These are phyloP conservation scores for Candida vaughaniae DNA, from an alignment of 805 yeast species.

Conservation along the genomic window DNA sequence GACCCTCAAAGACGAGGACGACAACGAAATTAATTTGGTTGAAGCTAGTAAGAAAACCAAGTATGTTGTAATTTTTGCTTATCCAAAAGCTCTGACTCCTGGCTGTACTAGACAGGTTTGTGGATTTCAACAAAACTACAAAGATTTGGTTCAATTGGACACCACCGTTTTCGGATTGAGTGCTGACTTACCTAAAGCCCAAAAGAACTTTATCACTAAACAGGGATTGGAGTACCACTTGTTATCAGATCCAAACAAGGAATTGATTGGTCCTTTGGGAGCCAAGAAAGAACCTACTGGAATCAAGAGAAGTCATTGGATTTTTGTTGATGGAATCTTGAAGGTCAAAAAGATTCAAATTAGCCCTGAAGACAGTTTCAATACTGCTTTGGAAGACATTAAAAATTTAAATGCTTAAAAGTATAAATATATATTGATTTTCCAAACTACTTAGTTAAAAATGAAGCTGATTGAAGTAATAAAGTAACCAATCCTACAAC, in stretches of 20 bases:
- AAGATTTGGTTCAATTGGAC: conserved; percentile 46
- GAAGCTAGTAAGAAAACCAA: conserved; percentile 31
- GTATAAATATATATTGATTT: neutral
- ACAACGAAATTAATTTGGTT: conserved; percentile 42
- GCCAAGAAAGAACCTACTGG: conserved; percentile 81
- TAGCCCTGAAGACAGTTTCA: conserved; percentile 53
- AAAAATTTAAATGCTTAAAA: conserved; percentile 21
- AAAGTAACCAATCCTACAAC: conserved; percentile 36
- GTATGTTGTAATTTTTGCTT: conserved; percentile 53
- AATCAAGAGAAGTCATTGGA: conserved; percentile 87
- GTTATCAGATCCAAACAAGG: conserved; percentile 71
- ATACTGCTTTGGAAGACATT: conserved; percentile 58
- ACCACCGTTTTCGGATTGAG: conserved; percentile 77
- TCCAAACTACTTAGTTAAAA: conserved; percentile 6
- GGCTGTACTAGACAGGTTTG: conserved; percentile 96
- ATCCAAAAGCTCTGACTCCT: conserved; percentile 91
- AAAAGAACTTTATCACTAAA: conserved; percentile 70
- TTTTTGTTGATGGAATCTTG: conserved; percentile 76
- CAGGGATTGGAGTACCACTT: conserved; percentile 72
- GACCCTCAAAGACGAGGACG: conserved; percentile 66
- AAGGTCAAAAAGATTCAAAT: conserved; percentile 51
- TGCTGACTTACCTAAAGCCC: conserved; percentile 78
- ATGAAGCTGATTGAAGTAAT: conserved; percentile 25
- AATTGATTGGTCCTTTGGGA: conserved; percentile 71
- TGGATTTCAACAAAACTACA: conserved; percentile 74